Conservation (phyloP, 108 stramenopile genomes). For the Cyclotella sp. region DNA sequence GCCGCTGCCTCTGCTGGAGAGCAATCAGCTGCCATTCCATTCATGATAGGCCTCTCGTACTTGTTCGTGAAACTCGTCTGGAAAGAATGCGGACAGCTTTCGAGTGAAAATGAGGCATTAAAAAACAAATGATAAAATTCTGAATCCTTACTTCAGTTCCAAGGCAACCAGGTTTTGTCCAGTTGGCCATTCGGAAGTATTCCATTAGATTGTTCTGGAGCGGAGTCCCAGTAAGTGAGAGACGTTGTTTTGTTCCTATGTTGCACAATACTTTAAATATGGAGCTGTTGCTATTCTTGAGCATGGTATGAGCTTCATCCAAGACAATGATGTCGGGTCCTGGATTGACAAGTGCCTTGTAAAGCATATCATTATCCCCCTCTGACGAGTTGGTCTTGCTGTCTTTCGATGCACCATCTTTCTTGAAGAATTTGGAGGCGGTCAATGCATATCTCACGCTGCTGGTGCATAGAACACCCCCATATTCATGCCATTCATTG, state of each 20-base stretch:
- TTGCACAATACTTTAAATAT: constrained; percentile 56
- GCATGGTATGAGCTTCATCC: constrained; percentile 78
- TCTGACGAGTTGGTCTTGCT: not conserved
- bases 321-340: constrained; percentile 66
- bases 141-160: constrained; percentile 36
- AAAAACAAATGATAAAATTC: not conserved
- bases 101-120: not conserved
- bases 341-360: constrained; percentile 48
- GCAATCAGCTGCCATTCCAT: constrained; percentile 59
- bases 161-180: constrained; percentile 62
- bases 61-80: constrained; percentile 46
- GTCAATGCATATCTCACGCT: constrained; percentile 42
- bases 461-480: constrained; percentile 66
- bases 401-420: not conserved
- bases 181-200: constrained; percentile 67
- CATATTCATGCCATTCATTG: constrained; percentile 54
- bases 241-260: constrained; percentile 56
- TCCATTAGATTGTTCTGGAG: constrained; percentile 58
- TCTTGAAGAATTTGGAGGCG: constrained; percentile 31
- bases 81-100: not conserved
- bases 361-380: constrained; percentile 29
- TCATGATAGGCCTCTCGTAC: constrained; percentile 62
- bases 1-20: constrained; percentile 26
- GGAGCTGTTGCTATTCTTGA: constrained; percentile 56
- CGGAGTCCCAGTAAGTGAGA: constrained; percentile 68